These are phyloP conservation scores for Alternaria angustiovoidea DNA, from an alignment of 2,329 filamentous ascomycete genomes.

Conservation along the genomic window DNA sequence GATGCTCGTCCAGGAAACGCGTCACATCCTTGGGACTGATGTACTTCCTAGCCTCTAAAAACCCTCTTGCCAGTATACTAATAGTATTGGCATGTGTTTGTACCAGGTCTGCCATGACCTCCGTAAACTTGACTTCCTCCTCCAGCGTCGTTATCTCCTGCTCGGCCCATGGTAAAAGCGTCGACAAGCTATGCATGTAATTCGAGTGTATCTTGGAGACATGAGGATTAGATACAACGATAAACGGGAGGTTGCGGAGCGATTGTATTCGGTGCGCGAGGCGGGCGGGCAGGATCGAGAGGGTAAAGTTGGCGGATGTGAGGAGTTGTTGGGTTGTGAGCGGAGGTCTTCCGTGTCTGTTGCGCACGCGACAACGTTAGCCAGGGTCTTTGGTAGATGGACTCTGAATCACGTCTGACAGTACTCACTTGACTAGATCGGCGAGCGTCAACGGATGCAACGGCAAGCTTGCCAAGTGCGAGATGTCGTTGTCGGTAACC, in stretches of 20 bases:
- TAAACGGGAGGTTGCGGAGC: slow-evolving; percentile 91
- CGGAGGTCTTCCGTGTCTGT: slow-evolving; percentile 79
- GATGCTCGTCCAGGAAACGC: slow-evolving; percentile 88
- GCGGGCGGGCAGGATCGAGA: slow-evolving; percentile 88
- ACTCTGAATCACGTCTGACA: neutral
- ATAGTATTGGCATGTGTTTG: slow-evolving; percentile 95
- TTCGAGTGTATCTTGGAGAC: slow-evolving; percentile 95
- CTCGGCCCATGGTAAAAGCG: slow-evolving; percentile 83
- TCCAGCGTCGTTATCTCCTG: slow-evolving; percentile 77
- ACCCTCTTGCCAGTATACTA: slow-evolving; percentile 87
- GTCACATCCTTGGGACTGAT: slow-evolving; percentile 86
- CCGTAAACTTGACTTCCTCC: slow-evolving; percentile 90
- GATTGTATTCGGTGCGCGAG: slow-evolving; percentile 94
- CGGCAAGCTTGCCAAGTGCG: slow-evolving; percentile 76
- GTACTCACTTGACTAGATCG: slow-evolving; percentile 81
- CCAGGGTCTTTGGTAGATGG: neutral
- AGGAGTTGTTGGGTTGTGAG: slow-evolving; percentile 81
- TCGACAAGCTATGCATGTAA: slow-evolving; percentile 91
- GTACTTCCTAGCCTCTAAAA: slow-evolving; percentile 91
- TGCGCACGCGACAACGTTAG: slow-evolving; percentile 23
- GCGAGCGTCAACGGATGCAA: slow-evolving; percentile 84
- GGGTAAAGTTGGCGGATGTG: slow-evolving; percentile 92
- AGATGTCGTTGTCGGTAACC: slow-evolving; percentile 76
- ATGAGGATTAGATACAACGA: slow-evolving; percentile 97
- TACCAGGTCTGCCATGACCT: slow-evolving; percentile 93